Base-by-base conservation (phyloP, 2,329 filamentous ascomycete genomes). In the Aspergillus fructus region DNA sequence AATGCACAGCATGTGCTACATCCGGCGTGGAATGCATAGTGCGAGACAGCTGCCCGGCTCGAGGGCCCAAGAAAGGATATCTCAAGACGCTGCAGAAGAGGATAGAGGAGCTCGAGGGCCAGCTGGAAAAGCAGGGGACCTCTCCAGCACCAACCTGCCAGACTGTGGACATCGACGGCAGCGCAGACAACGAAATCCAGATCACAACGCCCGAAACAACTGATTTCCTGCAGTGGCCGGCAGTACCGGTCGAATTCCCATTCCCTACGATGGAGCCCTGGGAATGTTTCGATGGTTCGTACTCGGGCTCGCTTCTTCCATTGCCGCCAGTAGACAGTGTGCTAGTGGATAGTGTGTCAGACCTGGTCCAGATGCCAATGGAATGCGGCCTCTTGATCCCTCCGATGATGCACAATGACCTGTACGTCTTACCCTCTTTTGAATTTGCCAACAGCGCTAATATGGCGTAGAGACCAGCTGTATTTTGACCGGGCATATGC, bases 401-500 rank as follows among this genome's bases (percentile, higher is more conserved):
- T 47, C 27, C 21, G 2, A 39, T 39, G 11, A 21, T 49, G 17
- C 30, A 13, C 8, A 39, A 54, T 17, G 52, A 43, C 12, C 24
- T 55, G 41, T 47, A 48, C 3, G 51, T 41, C 9, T 13, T 12
- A 30, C 13, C 33, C 24, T 9, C 3, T 3, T 21, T 21, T 21
- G 21, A 4, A 0, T 4, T 13, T 4, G 23, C 13, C 8, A 27
- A 23, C n/a, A 17, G 9, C 21, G 11, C 34, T 40, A 17, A 40
- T 34, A n/a, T n/a, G 9, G 13, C 23, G 5, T 42, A 27, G 57
- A 13, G 45, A 56, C 23, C 57, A 56, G 17, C 49, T 59, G 15
- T 59, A 53, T 19, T 59, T 59, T 15, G 53, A 59, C 21, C 53
- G 57, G 7, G 53, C 52, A 3, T 49, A 59, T 34, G 21, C 23